Conservation (phyloP, 768 basidiomycete genomes). For the Tubosaeta brunneosetosa region DNA sequence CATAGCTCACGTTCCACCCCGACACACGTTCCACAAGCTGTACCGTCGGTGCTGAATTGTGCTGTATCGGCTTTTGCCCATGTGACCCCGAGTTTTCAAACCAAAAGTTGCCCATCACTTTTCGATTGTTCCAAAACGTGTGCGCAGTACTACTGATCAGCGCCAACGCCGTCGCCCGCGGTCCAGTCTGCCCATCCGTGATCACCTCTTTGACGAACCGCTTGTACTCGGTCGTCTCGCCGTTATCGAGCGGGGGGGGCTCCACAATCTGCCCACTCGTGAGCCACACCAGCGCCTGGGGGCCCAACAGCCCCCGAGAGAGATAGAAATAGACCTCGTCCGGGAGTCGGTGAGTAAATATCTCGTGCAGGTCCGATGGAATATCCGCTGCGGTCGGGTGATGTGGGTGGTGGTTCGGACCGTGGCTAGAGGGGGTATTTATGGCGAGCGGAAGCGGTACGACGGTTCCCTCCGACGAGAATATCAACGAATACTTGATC, state of each 20-base stretch:
- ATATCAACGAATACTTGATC: slow-evolving; percentile 86
- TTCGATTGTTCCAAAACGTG: slow-evolving; percentile 73
- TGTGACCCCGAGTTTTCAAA: slow-evolving; percentile 53
- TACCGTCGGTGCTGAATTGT: slow-evolving; percentile 73
- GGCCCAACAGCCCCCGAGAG: slow-evolving; percentile 84
- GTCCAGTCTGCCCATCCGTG: slow-evolving; percentile 91
- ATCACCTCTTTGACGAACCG: slow-evolving; percentile 95
- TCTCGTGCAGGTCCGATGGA: slow-evolving; percentile 86
- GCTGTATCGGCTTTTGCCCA: slow-evolving; percentile 57
- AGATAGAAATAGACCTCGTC: slow-evolving; percentile 97
- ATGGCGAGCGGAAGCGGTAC: slow-evolving; percentile 75
- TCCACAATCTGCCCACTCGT: slow-evolving; percentile 83
- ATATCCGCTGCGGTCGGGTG: slow-evolving; percentile 83
- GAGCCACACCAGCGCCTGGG: slow-evolving; percentile 93
- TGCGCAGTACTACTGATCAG: slow-evolving; percentile 79
- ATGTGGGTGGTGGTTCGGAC: slow-evolving; percentile 54
- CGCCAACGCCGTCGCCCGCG: slow-evolving; percentile 86
- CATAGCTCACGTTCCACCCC: slow-evolving; percentile 85
- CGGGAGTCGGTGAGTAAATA: slow-evolving; percentile 90
- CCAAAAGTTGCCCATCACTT: slow-evolving; percentile 73
- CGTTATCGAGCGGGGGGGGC: slow-evolving; percentile 87
- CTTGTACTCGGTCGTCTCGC: slow-evolving; percentile 91
- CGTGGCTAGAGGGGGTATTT: slow-evolving; percentile 43
- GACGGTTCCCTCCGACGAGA: slow-evolving; percentile 82
- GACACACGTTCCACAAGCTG: slow-evolving; percentile 84